Conservation (phyloP, 331 rosid genomes). For the Acacia pycnantha region DNA sequence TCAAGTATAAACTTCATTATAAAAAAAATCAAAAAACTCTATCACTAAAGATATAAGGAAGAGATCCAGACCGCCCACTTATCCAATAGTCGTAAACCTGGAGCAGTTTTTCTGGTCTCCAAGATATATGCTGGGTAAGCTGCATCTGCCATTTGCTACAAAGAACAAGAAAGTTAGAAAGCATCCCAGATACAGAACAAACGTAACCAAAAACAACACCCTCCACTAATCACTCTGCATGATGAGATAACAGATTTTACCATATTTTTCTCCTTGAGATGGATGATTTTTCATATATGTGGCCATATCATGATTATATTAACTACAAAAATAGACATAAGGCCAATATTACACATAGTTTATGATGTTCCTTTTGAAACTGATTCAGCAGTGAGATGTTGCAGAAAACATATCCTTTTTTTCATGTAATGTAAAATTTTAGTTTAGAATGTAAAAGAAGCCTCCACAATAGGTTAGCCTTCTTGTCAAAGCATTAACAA, state of each 20-base stretch:
- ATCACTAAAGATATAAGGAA: slow-evolving; percentile 28
- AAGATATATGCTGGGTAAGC: slow-evolving; percentile 76
- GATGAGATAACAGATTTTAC: slow-evolving; percentile 6
- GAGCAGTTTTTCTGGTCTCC: slow-evolving; percentile 94
- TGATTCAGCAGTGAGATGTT: not conserved
- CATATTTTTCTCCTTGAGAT: not conserved
- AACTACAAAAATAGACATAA: not conserved
- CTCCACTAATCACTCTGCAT: not conserved
- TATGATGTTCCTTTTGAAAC: not conserved
- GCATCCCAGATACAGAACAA: slow-evolving; percentile 7
- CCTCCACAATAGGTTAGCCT: not conserved
- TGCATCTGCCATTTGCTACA: slow-evolving; percentile 84
- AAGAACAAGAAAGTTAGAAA: slow-evolving; percentile 31
- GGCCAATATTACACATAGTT: not conserved
- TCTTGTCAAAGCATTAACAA: not conserved
- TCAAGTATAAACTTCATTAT: not conserved
- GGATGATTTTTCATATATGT: slow-evolving; percentile 7
- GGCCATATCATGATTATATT: not conserved
- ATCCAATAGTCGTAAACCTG: slow-evolving; percentile 87
- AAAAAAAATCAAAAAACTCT: not conserved
- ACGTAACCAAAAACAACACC: not conserved
- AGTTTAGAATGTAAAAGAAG: not conserved
- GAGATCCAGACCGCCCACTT: slow-evolving; percentile 86
- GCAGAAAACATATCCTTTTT: not conserved
- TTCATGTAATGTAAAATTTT: not conserved